phyloP scores from a whole-genome alignment of 495 filamentous ascomycete species.

The Acidiella bohemica region DNA sequence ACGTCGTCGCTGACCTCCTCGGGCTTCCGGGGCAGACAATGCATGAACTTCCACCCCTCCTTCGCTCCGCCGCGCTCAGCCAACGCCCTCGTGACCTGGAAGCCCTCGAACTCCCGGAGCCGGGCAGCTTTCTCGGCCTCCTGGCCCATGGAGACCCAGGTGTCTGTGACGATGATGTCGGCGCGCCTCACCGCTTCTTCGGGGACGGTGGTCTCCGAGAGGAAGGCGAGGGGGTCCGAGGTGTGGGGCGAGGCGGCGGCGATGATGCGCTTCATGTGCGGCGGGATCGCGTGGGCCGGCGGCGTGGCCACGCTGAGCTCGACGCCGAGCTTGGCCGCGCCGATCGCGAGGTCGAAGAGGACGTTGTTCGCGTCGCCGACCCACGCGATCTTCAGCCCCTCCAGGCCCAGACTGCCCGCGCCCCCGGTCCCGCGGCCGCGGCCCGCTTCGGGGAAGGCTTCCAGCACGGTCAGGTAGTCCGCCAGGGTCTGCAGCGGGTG shows the following conservation, averaged over 20 bases:
- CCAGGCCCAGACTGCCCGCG: constrained; percentile 47
- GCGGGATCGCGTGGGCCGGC: constrained; percentile 62
- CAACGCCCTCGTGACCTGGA: constrained; percentile 73
- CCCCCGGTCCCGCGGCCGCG: constrained; percentile 21
- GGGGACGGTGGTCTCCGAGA: constrained; percentile 62
- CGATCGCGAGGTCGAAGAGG: constrained; percentile 80
- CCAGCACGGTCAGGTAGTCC: constrained; percentile 82
- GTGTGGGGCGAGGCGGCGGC: constrained; percentile 39
- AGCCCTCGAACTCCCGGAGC: constrained; percentile 71
- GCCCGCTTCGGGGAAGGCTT: constrained; percentile 46
- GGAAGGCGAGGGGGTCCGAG: constrained; percentile 37
- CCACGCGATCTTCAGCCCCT: constrained; percentile 85
- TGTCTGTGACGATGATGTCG: constrained; percentile 87
- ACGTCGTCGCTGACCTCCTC: constrained; percentile 94
- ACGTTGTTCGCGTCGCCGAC: constrained; percentile 96
- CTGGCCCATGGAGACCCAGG: constrained; percentile 96
- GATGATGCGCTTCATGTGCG: constrained; percentile 56
- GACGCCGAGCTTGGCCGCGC: constrained; percentile 71
- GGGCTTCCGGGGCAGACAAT: constrained; percentile 84
- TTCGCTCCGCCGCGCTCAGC: constrained; percentile 78
- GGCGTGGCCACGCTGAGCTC: constrained; percentile 79
- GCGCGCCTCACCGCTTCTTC: constrained; percentile 82
- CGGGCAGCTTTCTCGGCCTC: constrained; percentile 66
- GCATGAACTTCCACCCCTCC: constrained; percentile 92
- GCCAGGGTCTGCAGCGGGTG: constrained; percentile 89